Conservation (phyloP, 75 land plant species). For the Gnetum montanum region DNA sequence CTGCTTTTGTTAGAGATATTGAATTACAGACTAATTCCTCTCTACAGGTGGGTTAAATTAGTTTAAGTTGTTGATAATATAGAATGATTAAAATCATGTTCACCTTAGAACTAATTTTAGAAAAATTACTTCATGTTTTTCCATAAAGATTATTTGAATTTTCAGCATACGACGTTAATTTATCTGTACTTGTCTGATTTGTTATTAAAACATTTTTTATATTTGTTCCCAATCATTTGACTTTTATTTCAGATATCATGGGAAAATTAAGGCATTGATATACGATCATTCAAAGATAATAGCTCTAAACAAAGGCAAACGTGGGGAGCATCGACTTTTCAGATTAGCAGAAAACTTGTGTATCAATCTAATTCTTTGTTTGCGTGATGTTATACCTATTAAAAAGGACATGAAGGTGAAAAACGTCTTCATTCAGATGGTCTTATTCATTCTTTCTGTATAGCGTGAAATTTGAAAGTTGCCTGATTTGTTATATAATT, state of each 20-base stretch:
- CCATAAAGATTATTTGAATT: too few relatives aligned
- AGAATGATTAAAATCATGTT: too few relatives aligned
- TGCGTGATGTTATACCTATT: constrained; percentile 67
- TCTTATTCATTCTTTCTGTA: background rate
- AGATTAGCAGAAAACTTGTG: constrained; percentile 96
- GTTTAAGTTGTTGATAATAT: too few relatives aligned
- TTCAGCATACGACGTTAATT: too few relatives aligned
- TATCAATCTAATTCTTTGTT: constrained; percentile 79
- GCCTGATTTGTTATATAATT: background rate
- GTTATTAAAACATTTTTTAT: too few relatives aligned
- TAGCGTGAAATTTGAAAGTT: background rate
- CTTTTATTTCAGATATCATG: constrained; percentile 93
- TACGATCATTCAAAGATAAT: constrained; percentile 89
- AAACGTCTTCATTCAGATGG: background rate
- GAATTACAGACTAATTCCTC: constrained; percentile 74
- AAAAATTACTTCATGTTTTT: too few relatives aligned
- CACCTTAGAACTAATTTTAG: too few relatives aligned
- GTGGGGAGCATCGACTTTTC: constrained; percentile 94
- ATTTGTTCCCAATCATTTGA: constrained; percentile 1
- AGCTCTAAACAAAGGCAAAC: constrained; percentile 63
- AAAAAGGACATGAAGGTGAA: constrained; percentile 92
- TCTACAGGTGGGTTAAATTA: constrained; percentile 58
- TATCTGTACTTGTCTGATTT: too few relatives aligned
- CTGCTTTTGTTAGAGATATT: constrained; percentile 73
- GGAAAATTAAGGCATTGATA: constrained; percentile 68